Evolutionary conservation across 2,329 filamentous ascomycete genomes (phyloP), one percentile per base, ranked within the genome.

Genomic region (Arthrobotrys entomopaga): DNA sequence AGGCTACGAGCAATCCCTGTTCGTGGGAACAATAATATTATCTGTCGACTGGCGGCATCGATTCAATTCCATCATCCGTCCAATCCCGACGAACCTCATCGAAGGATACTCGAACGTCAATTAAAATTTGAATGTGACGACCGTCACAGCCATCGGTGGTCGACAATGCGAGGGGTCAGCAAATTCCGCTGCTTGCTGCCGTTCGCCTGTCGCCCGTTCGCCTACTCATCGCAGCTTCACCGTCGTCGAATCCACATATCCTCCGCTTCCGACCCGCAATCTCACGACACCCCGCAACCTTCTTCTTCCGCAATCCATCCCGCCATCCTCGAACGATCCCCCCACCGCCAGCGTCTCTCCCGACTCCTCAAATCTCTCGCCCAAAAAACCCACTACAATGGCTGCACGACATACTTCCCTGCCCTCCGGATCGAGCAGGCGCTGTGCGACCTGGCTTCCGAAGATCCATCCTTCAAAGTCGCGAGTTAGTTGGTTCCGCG

Each of bases 301-400:
- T 50, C 24, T 38, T 52, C n/a, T 20, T 6, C 19, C 26, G 54
- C 63, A 2, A 46, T 74, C 52, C 56, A 53, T 24, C 61, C 70
- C 7, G 64, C 63, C 63, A 59, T 67, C 8, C 63, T 74, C 22
- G 70, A 74, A 34, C 48, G 49, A 16, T 74, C 63, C 1, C 63
- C 56, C 11, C 29, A 66, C 15, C 63, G 48, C 16, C 46, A 50
- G 6, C 40, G 34, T 10, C 43, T 74, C 7, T 64, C 22, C 57
- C 63, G 53, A 29, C 3, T 64, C 6, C 20, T 74, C 6, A 38
- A 58, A 13, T 38, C 19, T 15, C 59, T 74, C 5, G 11, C 22
- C 20, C 15, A 26, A 13, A 67, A 42, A n/a, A 46, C 26, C 4
- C 64, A 59, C 16, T 59, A 56, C 19, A 29, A 67, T 43, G 42